Percentiles rank a stretch among this genome's conserved stretches.
phyloP scores from a whole-genome alignment of 129 eudicot genomes.

The Rutidosis leptorrhynchoides region DNA sequence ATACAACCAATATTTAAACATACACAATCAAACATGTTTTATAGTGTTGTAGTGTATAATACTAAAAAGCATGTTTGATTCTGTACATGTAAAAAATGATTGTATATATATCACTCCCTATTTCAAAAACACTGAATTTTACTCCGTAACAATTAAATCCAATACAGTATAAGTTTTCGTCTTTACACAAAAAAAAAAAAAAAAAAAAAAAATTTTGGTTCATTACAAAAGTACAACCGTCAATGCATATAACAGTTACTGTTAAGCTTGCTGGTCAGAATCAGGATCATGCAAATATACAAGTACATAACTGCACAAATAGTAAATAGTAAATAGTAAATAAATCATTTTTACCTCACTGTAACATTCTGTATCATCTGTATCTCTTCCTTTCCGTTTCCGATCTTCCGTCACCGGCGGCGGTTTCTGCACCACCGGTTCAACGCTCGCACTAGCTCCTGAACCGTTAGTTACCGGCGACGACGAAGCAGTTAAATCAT shows the following conservation, averaged over 20 bases:
- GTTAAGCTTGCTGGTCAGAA: neutral
- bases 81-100: no score
- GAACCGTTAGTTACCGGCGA: constrained; percentile 34
- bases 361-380: constrained; percentile 49
- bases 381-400: constrained; percentile 36
- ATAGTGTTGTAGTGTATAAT: no score
- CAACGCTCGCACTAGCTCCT: constrained; percentile 33
- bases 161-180: no score
- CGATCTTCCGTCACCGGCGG: constrained; percentile 33
- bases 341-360: constrained; percentile 50
- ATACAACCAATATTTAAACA: no score
- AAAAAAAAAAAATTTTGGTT: no score
- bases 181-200: no score
- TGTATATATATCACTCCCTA: no score
- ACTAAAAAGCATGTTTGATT: no score
- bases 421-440: constrained; percentile 30
- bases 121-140: no score
- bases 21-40: no score
- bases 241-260: constrained; percentile 5
- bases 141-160: no score
- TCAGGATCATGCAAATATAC: constrained; percentile 23
- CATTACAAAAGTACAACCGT: constrained; percentile 14
- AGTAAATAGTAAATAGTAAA: constrained; percentile 3
- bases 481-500: constrained; percentile 34
- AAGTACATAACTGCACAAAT: constrained; percentile 14